phyloP scores from a whole-genome alignment of 139 green algal genomes.

The Raphidocelis subcapitata region DNA sequence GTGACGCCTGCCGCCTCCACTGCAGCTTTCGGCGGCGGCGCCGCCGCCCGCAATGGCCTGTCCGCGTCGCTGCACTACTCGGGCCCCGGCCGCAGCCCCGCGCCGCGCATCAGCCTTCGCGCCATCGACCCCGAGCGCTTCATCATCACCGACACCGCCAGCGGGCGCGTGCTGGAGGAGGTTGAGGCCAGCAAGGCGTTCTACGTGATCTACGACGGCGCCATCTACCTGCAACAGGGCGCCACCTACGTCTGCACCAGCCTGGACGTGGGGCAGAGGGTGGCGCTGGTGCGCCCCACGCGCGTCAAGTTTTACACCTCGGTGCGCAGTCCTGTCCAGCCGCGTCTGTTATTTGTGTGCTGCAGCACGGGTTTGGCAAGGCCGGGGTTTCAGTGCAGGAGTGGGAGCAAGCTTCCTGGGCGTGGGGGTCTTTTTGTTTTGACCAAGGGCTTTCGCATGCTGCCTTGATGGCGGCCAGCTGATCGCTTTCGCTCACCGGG shows the following conservation, averaged over 20 bases:
- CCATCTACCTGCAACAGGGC: constrained; percentile 90
- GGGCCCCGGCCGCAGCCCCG: constrained; percentile 43
- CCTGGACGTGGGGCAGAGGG: constrained; percentile 69
- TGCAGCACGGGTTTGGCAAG: too few species aligned
- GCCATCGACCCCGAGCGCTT: constrained; percentile 86
- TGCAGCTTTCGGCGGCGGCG: background rate
- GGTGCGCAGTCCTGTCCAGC: too few species aligned
- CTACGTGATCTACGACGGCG: constrained; percentile 86
- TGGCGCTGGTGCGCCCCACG: constrained; percentile 71
- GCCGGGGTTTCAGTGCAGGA: too few species aligned
- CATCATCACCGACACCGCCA: constrained; percentile 72
- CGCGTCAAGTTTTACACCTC: constrained; percentile 93
- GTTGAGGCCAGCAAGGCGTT: constrained; percentile 59
- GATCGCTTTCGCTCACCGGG: too few species aligned
- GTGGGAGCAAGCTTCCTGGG: too few species aligned
- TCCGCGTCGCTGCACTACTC: constrained; percentile 56
- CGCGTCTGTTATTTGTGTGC: too few species aligned
- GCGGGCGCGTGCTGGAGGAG: constrained; percentile 71
- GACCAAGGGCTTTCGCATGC: too few species aligned
- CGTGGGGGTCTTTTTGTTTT: too few species aligned
- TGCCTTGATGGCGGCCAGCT: too few species aligned
- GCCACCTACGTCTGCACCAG: constrained; percentile 83
- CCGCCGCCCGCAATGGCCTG: too few species aligned
- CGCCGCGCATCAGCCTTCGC: constrained; percentile 64
- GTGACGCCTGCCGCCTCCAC: background rate